Base-by-base conservation (phyloP, 371 early-diverging fungal genomes). In the Haplosporangium sp. region DNA sequence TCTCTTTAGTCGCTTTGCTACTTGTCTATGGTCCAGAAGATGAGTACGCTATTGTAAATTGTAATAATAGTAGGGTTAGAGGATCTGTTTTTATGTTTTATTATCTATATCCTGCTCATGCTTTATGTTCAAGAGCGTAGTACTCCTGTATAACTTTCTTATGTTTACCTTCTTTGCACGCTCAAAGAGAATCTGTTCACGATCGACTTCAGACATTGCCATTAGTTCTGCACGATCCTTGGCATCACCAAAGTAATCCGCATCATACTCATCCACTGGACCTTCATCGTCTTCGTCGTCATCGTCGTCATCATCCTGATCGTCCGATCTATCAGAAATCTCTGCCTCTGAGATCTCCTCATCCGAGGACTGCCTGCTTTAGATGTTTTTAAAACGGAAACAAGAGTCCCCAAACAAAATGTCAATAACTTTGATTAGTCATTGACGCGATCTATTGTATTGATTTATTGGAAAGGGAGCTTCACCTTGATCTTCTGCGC, bases 101-200 rank as follows among this genome's bases (percentile, higher is more conserved):
- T 11, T 27, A 27, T 27, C 1, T 27, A 27, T 27, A 27, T 27
- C 27, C 27, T 27, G 27, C 27, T 27, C 27, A 27, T 27, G 27
- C 27, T 27, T 27, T 27, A 27, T 27, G 27, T 27, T 27, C 27
- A 27, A 27, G 0, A 27, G 27, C 27, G 27, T 1, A 27, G 27
- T 27, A 27, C 27, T 27, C 27, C 27, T 27, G 27, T 27, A 27
- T 27, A 27, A 27, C 27, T 27, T 0, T 45, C 45, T 45, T 45
- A 50, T 48, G 15, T 50, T 15, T 63, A 90, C 83, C 78, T 88
- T 87, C 65, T 94, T 94, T 50, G 91, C 92, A 63, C 94, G 92
- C 61, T 94, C 94, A 56, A 89, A 86, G 40, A 94, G 78, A 76
- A 94, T 93, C 42, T 88, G 86, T 72, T 94, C 94, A 77, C 95